Conservation (phyloP, 139 green algal species). For the Asterochloris sp. region DNA sequence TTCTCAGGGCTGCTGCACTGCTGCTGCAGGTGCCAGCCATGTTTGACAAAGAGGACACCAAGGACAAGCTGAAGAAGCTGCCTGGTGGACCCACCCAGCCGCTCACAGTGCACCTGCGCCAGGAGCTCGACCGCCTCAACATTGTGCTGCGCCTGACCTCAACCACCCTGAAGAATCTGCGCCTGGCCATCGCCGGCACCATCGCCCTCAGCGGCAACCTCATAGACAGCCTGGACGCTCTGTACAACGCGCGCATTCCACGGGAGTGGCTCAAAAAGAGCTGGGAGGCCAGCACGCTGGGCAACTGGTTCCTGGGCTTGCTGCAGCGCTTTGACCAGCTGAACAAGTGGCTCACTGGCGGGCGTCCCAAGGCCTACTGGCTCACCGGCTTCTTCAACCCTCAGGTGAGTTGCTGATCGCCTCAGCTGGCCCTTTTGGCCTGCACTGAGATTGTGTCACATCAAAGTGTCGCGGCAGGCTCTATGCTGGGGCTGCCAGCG, state of each 20-base stretch:
- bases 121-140: slow-evolving; percentile 93
- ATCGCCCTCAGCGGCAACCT: slow-evolving; percentile 79
- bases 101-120: slow-evolving; percentile 88
- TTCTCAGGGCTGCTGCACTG: too few relatives aligned
- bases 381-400: slow-evolving; percentile 97
- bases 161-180: slow-evolving; percentile 76
- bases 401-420: slow-evolving; percentile 30
- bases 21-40: slow-evolving; percentile 48
- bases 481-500: too few relatives aligned
- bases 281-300: slow-evolving; percentile 68
- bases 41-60: slow-evolving; percentile 86
- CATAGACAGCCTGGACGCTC: slow-evolving; percentile 76
- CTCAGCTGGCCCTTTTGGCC: too few relatives aligned
- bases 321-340: slow-evolving; percentile 90
- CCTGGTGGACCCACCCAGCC: slow-evolving; percentile 69
- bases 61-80: slow-evolving; percentile 85
- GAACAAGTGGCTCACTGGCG: slow-evolving; percentile 83
- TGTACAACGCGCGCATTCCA: slow-evolving; percentile 86
- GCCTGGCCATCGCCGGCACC: slow-evolving; percentile 83
- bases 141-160: slow-evolving; percentile 55
- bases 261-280: slow-evolving; percentile 72
- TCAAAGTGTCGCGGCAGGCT: too few relatives aligned
- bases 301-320: slow-evolving; percentile 87
- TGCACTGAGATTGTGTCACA: too few relatives aligned
- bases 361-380: slow-evolving; percentile 88